A percentile compares a stretch with the other conserved stretches of the same genome.
These are phyloP conservation scores for Asterionellopsis glacialis DNA, from an alignment of 108 stramenopile genomes.

Conservation along the genomic window DNA sequence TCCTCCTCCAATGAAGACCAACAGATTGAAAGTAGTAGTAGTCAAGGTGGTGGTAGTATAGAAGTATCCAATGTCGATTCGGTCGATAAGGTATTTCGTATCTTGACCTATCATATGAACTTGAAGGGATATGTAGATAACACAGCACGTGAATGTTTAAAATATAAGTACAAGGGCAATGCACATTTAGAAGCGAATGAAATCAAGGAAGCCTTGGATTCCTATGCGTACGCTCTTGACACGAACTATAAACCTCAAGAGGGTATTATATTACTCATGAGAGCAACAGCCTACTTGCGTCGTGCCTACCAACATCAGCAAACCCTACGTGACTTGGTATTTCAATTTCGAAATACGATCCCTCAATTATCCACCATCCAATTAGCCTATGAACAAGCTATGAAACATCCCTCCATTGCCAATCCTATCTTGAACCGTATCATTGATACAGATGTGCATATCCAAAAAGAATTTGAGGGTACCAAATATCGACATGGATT, in stretches of 20 bases:
- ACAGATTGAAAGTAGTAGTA: not conserved
- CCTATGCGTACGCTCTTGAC: conserved; percentile 61
- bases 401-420: conserved; percentile 26
- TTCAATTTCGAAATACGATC: conserved; percentile 40
- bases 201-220: conserved; percentile 47
- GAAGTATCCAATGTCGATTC: conserved; percentile 72
- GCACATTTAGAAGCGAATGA: conserved; percentile 53
- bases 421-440: conserved; percentile 40
- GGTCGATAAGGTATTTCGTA: conserved; percentile 77
- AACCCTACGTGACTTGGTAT: conserved; percentile 32
- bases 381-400: conserved; percentile 43
- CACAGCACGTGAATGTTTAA: conserved; percentile 65
- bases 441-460: conserved; percentile 27
- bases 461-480: conserved; percentile 48
- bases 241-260: conserved; percentile 27
- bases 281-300: conserved; percentile 59
- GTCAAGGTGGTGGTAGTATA: conserved; percentile 20
- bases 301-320: conserved; percentile 52
- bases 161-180: conserved; percentile 75
- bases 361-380: conserved; percentile 34
- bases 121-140: conserved; percentile 36
- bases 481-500: conserved; percentile 74
- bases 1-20: conserved; percentile 13
- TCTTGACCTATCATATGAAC: conserved; percentile 71
- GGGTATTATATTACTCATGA: conserved; percentile 56